Base-by-base conservation (phyloP, 495 filamentous ascomycete genomes). In the Neurospora sp. region DNA sequence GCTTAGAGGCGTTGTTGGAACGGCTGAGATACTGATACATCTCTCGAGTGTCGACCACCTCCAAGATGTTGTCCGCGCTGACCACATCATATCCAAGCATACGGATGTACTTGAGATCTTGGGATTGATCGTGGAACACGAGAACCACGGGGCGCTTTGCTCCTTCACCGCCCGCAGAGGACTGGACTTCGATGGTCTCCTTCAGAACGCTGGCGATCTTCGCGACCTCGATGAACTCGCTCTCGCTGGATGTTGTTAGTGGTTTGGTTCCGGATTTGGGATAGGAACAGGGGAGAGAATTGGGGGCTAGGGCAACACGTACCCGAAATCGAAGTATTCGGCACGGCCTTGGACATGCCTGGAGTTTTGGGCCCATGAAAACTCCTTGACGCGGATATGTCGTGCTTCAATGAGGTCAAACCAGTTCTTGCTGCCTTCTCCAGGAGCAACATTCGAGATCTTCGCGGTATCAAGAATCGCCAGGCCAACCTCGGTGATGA, bases 401-500 rank as follows among this genome's bases (percentile, higher is more conserved):
- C 90, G 87, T 18, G 89, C 88, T 46, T 85, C 83, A 74, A 98
- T 90, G 35, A 84, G 78, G 1, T 82, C 76, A 11, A 86, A 83
- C 95, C 94, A 94, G 73, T 89, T 84, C 62, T 81, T 74, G 5
- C 89, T 91, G 41, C 81, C 78, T 12, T 84, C 75, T 12, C 92
- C 91, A 27, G 92, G 92, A 4, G 88, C 76, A 35, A 89, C 20
- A 76, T 75, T 40, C 87, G 82, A 73, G 10, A 83, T 77, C 31
- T 92, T 87, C 11, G 81, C 75, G 4, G 91, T 93, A 81, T 99
- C 96, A 27, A 99, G 88, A 11, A 87, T 89, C 10, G 93, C 90
- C 69, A 99, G 85, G 41, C 96, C 96, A 71, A 99, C 85, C 79
- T 99, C 96, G 5, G 94, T 97, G 74, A 98, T 83, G 2, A 86